These are phyloP conservation scores for Camellia granthamiana DNA, from an alignment of 148 eudicot genomes.

Conservation along the genomic window DNA sequence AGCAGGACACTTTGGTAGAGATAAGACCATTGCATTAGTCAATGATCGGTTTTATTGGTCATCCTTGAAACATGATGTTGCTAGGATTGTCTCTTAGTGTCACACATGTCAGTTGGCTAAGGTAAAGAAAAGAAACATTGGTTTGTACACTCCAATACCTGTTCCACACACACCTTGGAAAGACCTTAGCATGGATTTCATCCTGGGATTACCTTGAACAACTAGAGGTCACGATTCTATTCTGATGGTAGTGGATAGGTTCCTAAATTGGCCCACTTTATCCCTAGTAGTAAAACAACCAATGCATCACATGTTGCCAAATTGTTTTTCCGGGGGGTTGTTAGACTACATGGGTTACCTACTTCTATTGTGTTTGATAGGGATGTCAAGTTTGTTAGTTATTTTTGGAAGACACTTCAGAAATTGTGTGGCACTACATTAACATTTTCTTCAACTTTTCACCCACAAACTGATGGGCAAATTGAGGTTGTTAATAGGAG, in stretches of 20 bases:
- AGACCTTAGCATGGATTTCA: background rate
- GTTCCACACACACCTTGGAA: background rate
- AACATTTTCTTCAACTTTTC: background rate
- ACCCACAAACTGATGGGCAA: conserved; percentile 13
- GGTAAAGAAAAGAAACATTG: background rate
- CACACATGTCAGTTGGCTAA: background rate
- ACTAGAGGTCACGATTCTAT: background rate
- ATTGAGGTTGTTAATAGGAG: conserved; percentile 9
- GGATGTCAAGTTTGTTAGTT: conserved; percentile 13
- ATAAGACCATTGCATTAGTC: background rate
- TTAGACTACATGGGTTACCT: background rate
- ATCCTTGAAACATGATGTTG: background rate
- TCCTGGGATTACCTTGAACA: background rate
- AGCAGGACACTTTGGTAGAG: background rate
- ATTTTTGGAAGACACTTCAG: conserved; percentile 17
- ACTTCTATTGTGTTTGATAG: conserved; percentile 9
- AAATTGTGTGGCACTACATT: background rate
- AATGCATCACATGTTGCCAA: conserved; percentile 1
- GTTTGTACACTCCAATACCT: background rate
- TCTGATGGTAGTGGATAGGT: background rate
- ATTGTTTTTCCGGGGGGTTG: background rate
- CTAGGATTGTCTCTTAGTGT: background rate
- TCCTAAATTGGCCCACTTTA: conserved; percentile 13
- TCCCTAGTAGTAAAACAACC: conserved; percentile 9
- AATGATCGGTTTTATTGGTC: background rate